A percentile compares a stretch with the other conserved stretches of the same genome.
phyloP scores from a whole-genome alignment of 257 asterid genomes.

The Capsicum rhomboideum region DNA sequence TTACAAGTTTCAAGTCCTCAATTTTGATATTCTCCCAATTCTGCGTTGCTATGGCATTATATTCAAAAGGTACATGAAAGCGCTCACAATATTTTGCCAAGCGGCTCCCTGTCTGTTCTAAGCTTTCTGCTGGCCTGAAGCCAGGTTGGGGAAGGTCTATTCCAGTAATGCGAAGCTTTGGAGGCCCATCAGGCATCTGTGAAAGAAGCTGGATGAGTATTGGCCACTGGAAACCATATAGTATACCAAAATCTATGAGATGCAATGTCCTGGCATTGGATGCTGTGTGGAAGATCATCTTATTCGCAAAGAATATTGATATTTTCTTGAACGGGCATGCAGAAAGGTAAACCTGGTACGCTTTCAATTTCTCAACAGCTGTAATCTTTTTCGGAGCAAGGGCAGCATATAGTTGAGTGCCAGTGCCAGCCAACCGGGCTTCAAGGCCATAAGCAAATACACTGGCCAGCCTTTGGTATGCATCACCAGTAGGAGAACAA shows the following conservation, averaged over 20 bases:
- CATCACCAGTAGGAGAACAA: conserved; percentile 66
- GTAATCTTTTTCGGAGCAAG: conserved; percentile 47
- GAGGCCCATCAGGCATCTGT: conserved; percentile 50
- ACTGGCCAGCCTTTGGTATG: conserved; percentile 64
- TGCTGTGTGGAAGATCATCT: conserved; percentile 41
- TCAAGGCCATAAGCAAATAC: conserved; percentile 68
- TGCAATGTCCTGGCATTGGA: conserved; percentile 49
- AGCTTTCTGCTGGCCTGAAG: conserved; percentile 68
- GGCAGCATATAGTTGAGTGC: conserved; percentile 61
- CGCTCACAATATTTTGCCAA: conserved; percentile 72
- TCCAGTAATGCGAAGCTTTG: conserved; percentile 72
- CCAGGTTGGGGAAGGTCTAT: conserved; percentile 84
- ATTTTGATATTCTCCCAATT: conserved; percentile 71
- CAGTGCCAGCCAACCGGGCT: conserved; percentile 80
- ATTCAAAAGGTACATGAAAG: conserved; percentile 70
- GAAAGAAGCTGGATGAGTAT: conserved; percentile 63
- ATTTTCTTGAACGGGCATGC: conserved; percentile 74
- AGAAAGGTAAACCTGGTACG: conserved; percentile 64
- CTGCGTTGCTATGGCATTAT: conserved; percentile 54
- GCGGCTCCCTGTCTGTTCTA: conserved; percentile 73
- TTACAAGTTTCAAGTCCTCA: conserved; percentile 52
- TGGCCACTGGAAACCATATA: conserved; percentile 93
- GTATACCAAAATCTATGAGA: conserved; percentile 73
- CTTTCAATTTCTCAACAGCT: conserved; percentile 70
- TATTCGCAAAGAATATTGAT: conserved; percentile 51